These are phyloP conservation scores for Trichoderma pleuroti DNA, from an alignment of 2,329 filamentous ascomycete species.

Conservation along the genomic window DNA sequence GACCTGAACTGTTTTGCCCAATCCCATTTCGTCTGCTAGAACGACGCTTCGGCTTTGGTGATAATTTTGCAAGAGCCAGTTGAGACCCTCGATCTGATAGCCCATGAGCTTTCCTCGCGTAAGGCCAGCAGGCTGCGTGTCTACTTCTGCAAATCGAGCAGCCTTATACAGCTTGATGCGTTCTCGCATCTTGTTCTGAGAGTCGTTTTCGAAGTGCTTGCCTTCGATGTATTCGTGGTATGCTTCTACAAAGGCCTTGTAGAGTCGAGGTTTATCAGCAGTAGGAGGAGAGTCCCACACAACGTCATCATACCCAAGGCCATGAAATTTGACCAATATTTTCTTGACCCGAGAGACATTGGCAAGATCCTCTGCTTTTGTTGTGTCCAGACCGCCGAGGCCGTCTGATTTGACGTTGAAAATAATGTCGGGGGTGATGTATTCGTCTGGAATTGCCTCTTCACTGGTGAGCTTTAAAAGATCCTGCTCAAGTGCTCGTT, in stretches of 20 bases:
- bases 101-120: constrained; percentile 81
- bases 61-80: constrained; percentile 93
- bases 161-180: constrained; percentile 66
- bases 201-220: constrained; percentile 60
- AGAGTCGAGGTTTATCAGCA: constrained; percentile 61
- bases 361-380: constrained; percentile 66
- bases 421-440: constrained; percentile 81
- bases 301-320: constrained; percentile 82
- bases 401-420: constrained; percentile 65
- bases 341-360: constrained; percentile 69
- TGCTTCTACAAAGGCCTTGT: constrained; percentile 74
- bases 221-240: constrained; percentile 85
- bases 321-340: constrained; percentile 87
- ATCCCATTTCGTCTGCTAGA: constrained; percentile 94
- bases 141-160: constrained; percentile 64
- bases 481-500: constrained; percentile 58
- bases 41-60: constrained; percentile 80
- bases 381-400: constrained; percentile 47
- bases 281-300: constrained; percentile 84
- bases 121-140: constrained; percentile 69
- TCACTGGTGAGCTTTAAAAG: constrained; percentile 63
- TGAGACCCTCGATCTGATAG: constrained; percentile 89
- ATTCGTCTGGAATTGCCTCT: constrained; percentile 86
- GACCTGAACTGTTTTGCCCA: constrained; percentile 95
- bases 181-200: constrained; percentile 55